Evolutionary conservation across 2,329 filamentous ascomycete species (phyloP), one percentile per base, ranked within the genome.

Genomic region (Pyrenochaeta sp.): DNA sequence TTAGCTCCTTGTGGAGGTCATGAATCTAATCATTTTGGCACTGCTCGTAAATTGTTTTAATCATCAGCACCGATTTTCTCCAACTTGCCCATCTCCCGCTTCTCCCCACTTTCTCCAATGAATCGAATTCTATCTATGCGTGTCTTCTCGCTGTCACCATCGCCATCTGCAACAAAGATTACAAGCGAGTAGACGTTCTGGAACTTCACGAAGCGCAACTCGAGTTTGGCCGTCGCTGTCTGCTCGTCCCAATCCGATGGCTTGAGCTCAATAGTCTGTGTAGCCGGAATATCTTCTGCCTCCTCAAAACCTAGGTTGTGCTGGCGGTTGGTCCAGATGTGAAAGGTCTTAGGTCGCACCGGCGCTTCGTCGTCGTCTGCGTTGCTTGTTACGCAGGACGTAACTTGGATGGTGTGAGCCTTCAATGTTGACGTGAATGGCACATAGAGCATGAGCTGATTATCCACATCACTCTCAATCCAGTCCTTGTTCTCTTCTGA

Each of bases 261-360:
- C 56, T 83, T 82, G 37, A 99, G 82, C 67, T 88, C 88, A 54
- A 97, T 86, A 46, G 83, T 84, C 77, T 99, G 95, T 14, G 91
- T 93, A 0, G 91, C 85, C 43, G 88, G 83, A 47, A 90, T 88
- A 68, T 94, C 91, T 54, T 97, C 94, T 32, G 94, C 94, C 75
- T 99, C 95, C 67, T 95, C 90, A 70, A 99, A 99, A 6, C 94
- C 92, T 54, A 99, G 86, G 69, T 96, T 95, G 73, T 96, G 91
- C 45, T 92, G 84, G 53, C 88, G 87, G 80, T 99, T 99, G 61
- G 87, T 89, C 78, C 92, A 99, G 48, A 99, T 81, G 71, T 92
- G 89, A 68, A 99, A 82, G 2, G 87, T 91, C 74, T 86, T 89
- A 7, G 95, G 95, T 61, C 94, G 86, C 82, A 92, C 89, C 1